These are phyloP conservation scores for Venturia asperata DNA, from an alignment of 2,329 filamentous ascomycete genomes.

Conservation along the genomic window DNA sequence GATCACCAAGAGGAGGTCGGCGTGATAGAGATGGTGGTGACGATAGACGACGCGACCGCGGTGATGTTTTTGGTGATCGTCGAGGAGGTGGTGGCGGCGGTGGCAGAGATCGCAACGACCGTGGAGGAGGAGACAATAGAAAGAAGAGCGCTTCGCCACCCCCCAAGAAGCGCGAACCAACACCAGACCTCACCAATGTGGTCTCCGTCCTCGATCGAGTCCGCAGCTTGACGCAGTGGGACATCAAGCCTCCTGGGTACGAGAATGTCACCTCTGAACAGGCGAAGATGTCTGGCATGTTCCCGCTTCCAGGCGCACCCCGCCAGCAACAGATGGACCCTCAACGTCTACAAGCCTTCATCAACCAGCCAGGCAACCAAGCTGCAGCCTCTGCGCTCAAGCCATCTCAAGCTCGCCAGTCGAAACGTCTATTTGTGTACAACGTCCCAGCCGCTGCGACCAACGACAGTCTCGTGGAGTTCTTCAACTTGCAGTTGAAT, in stretches of 20 bases:
- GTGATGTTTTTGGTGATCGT: conserved; percentile 45
- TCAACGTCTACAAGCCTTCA: conserved; percentile 86
- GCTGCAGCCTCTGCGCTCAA: conserved; percentile 73
- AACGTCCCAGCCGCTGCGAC: conserved; percentile 68
- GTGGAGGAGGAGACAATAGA: conserved; percentile 49
- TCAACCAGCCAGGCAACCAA: conserved; percentile 75
- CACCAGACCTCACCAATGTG: conserved; percentile 84
- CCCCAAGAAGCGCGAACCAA: conserved; percentile 87
- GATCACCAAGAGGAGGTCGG: conserved; percentile 39
- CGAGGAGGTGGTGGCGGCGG: conserved; percentile 19
- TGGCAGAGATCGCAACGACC: conserved; percentile 40
- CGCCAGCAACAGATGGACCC: conserved; percentile 94
- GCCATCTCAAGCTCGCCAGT: conserved; percentile 86
- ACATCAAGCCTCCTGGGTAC: conserved; percentile 97
- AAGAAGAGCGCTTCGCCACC: conserved; percentile 70
- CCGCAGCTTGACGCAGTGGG: conserved; percentile 95
- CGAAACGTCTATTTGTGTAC: conserved; percentile 82
- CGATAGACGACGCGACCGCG: conserved; percentile 32
- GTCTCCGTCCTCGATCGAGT: conserved; percentile 77
- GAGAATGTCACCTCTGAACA: conserved; percentile 98
- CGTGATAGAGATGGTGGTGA: conserved; percentile 57
- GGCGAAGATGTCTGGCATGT: conserved; percentile 98
- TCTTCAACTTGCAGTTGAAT: conserved; percentile 96
- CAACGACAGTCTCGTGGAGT: conserved; percentile 69
- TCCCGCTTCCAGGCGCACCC: conserved; percentile 90